Percentiles rank a stretch among this genome's conserved stretches.
Evolutionary conservation across 441 rosid species (phyloP).

Genomic region (Jatropha podagrica): DNA sequence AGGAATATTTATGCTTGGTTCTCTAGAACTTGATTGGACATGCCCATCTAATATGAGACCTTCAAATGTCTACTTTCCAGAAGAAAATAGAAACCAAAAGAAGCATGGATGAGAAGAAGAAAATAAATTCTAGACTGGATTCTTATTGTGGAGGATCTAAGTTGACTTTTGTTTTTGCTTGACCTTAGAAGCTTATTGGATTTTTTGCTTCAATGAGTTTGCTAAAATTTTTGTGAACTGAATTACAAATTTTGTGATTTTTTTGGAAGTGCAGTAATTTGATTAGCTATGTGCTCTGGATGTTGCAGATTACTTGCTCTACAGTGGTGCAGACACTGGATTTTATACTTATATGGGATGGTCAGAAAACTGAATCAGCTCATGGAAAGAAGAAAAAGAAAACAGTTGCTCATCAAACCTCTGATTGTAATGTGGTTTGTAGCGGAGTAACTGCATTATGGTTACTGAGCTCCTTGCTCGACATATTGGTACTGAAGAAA

Average conservation of each 20-base stretch:
- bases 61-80: not conserved
- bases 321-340: slow-evolving; percentile 56
- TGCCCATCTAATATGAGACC: not conserved
- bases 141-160: slow-evolving; percentile 2
- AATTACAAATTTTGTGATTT: not conserved
- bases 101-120: not conserved
- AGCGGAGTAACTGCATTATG: slow-evolving; percentile 47
- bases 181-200: not conserved
- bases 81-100: not conserved
- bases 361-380: slow-evolving; percentile 33
- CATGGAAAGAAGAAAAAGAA: slow-evolving; percentile 66
- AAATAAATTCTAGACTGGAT: not conserved
- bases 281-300: slow-evolving; percentile 25
- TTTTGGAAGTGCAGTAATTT: slow-evolving; percentile 1
- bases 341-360: slow-evolving; percentile 44
- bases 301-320: slow-evolving; percentile 67
- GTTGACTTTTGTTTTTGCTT: slow-evolving; percentile 3
- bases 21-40: not conserved
- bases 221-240: not conserved
- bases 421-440: slow-evolving; percentile 30
- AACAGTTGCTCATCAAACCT: slow-evolving; percentile 28
- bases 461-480: slow-evolving; percentile 77
- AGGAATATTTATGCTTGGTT: not conserved
- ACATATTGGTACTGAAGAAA: slow-evolving; percentile 78
- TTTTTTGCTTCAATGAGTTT: not conserved